These are phyloP conservation scores for Penicillium oxalicum DNA, from an alignment of 2,329 filamentous ascomycete genomes.

Conservation along the genomic window DNA sequence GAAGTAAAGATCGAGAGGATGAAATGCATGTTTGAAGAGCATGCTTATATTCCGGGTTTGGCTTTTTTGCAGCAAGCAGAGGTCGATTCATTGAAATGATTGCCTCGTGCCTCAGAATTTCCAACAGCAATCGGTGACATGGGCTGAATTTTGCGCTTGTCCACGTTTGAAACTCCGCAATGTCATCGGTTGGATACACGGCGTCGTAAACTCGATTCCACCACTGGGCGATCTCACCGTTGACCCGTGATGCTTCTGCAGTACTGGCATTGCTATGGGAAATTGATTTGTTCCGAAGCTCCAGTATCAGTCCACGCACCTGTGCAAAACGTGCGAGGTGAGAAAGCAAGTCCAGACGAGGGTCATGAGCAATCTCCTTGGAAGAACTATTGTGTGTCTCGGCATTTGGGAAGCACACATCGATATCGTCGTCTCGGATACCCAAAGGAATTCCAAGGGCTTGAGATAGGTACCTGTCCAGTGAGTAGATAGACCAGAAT, in stretches of 20 bases:
- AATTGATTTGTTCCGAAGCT: conserved; percentile 50
- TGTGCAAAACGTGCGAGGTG: conserved; percentile 45
- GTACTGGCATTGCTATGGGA: conserved; percentile 40
- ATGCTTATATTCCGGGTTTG: conserved; percentile 42
- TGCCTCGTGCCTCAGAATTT: conserved; percentile 46
- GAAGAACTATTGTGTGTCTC: conserved; percentile 38
- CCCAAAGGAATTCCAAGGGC: conserved; percentile 51
- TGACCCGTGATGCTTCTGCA: conserved; percentile 42
- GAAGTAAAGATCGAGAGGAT: conserved; percentile 46
- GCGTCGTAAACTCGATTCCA: conserved; percentile 50
- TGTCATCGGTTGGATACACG: conserved; percentile 35
- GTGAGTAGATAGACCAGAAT: conserved; percentile 53
- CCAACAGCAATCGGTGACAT: conserved; percentile 40
- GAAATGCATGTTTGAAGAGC: conserved; percentile 49
- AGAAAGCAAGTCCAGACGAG: conserved; percentile 34
- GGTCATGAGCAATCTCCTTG: conserved; percentile 1
- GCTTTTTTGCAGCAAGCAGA: conserved; percentile 42
- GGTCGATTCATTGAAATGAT: conserved; percentile 49
- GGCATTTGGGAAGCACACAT: conserved; percentile 51
- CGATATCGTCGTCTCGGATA: conserved; percentile 53
- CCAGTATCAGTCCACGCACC: conserved; percentile 48
- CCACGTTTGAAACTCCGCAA: not conserved
- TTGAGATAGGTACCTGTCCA: conserved; percentile 53
- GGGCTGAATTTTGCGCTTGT: conserved; percentile 19
- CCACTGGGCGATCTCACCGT: conserved; percentile 48